Conservation (phyloP, 805 yeast species). For the Candida ponderosae region DNA sequence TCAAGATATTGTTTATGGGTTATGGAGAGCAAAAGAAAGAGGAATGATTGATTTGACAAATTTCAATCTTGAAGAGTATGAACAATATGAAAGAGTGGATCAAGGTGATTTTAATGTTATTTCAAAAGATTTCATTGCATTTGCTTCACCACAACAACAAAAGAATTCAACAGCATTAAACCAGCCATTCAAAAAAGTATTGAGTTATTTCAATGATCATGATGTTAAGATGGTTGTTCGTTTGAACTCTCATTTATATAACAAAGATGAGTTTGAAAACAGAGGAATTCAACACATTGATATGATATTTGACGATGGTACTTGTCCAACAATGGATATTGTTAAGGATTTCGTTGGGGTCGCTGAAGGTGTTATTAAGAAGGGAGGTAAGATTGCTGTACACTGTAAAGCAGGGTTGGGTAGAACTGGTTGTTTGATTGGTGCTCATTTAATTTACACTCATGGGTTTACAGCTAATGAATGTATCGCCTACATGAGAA, state of each 20-base stretch:
- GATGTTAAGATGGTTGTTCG: slow-evolving; percentile 87
- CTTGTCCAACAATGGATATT: slow-evolving; percentile 91
- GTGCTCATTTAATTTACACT: slow-evolving; percentile 92
- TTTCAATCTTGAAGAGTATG: slow-evolving; percentile 90
- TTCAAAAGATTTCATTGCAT: slow-evolving; percentile 92
- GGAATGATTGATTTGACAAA: slow-evolving; percentile 78
- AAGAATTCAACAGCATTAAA: slow-evolving; percentile 35
- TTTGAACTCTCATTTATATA: slow-evolving; percentile 86
- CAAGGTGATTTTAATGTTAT: slow-evolving; percentile 93
- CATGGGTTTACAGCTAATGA: slow-evolving; percentile 97
- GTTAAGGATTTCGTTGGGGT: slow-evolving; percentile 93
- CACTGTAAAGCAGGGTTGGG: slow-evolving; percentile 99
- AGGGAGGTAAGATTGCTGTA: slow-evolving; percentile 94
- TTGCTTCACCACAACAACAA: slow-evolving; percentile 90
- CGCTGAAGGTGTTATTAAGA: slow-evolving; percentile 77
- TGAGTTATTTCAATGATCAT: slow-evolving; percentile 63
- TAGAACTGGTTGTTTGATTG: slow-evolving; percentile 95
- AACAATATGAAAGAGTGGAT: slow-evolving; percentile 89
- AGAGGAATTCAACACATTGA: slow-evolving; percentile 85
- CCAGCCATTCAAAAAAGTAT: slow-evolving; percentile 75
- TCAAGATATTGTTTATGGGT: slow-evolving; percentile 92
- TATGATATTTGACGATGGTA: slow-evolving; percentile 96
- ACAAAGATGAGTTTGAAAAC: slow-evolving; percentile 73
- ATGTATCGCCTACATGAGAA: slow-evolving; percentile 93
- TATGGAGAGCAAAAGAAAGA: slow-evolving; percentile 96